A percentile compares a stretch with the other conserved stretches of the same genome.
Conservation (phyloP, 1,284 basidiomycete species). For the Apiotrichum mycotoxinovorans region DNA sequence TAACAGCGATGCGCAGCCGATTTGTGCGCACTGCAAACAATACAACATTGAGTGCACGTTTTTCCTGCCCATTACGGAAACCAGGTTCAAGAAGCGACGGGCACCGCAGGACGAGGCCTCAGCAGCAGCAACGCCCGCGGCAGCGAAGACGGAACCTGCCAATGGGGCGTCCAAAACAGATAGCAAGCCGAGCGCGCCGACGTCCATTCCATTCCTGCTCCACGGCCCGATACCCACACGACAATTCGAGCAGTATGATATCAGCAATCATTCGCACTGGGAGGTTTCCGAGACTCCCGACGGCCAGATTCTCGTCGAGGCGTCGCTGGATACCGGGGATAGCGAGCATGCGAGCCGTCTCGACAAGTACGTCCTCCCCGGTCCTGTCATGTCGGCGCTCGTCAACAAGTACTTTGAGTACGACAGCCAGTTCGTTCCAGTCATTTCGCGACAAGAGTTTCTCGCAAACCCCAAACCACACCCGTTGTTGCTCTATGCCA, state of each 20-base stretch:
- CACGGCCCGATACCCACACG: conserved; percentile 81
- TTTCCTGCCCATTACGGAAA: conserved; percentile 96
- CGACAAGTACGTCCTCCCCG: conserved; percentile 52
- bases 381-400: conserved; percentile 73
- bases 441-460: conserved; percentile 84
- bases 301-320: conserved; percentile 80
- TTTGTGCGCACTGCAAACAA: conserved; percentile 55
- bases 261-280: conserved; percentile 76
- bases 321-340: conserved; percentile 50
- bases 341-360: conserved; percentile 19
- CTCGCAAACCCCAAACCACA: conserved; percentile 55
- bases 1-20: conserved; percentile 24
- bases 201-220: conserved; percentile 70
- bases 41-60: conserved; percentile 91
- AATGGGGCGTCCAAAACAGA: background rate
- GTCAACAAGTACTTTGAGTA: conserved; percentile 88
- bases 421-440: conserved; percentile 76
- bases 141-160: background rate
- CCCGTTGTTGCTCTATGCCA: conserved; percentile 73
- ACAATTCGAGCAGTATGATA: conserved; percentile 81
- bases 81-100: conserved; percentile 95
- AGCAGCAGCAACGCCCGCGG: background rate
- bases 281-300: conserved; percentile 73
- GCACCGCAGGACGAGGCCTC: conserved; percentile 54
- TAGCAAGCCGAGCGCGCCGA: conserved; percentile 8